Base-by-base conservation (phyloP, 176 grass and related monocot species). In the Bolboschoenus planiculmis region DNA sequence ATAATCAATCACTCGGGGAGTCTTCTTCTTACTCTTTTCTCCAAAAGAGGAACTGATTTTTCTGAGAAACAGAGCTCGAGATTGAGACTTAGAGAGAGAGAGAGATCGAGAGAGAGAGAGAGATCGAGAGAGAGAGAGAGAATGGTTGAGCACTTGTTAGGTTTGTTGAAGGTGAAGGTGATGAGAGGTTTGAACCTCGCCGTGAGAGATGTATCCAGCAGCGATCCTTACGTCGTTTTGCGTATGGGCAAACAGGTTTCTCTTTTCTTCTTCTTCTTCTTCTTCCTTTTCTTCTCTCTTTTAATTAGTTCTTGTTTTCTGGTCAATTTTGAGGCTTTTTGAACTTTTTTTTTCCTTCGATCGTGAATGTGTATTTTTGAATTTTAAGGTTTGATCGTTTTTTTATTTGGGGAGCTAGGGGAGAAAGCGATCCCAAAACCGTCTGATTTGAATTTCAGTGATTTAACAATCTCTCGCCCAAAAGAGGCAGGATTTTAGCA, bases 211-310 rank as follows among this genome's bases (percentile, higher is more conserved):
- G 61, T 80, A 30, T 81, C 57, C 24, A 89, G 93, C 66, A 97
- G 93, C 73, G 93, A 97, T 72, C 93, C 93, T 54, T 97, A 93
- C 71, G 88, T 97, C 57, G 56, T 97, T 84, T 82, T 97, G 79
- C 85, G 75, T 42, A 84, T 85, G 58, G 88, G 87, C 13, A 53
- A 54, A 27, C 88, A 91, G 86, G 93, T 97, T 34, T 46, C 8
- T 18, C n/a, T 4, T 40, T 65, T 34, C 7, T 51, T 18, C 10
- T 34, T 21, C 7, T 75, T 44, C 8, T 47, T 29, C 21, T 57
- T 3, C 1, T 4, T 47, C 10, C 18, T 14, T 9, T 56, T 26
- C 43, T 77, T 30, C 72, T 77, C 53, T 23, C 76, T 56, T 8
- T 47, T 80, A 18, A 40, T 50, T 15, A 40, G 35, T 39, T 80